Evolutionary conservation across 371 early-diverging fungal genomes (phyloP), one percentile per base, ranked within the genome.

Genomic region (Apophysomyces ossiformis): DNA sequence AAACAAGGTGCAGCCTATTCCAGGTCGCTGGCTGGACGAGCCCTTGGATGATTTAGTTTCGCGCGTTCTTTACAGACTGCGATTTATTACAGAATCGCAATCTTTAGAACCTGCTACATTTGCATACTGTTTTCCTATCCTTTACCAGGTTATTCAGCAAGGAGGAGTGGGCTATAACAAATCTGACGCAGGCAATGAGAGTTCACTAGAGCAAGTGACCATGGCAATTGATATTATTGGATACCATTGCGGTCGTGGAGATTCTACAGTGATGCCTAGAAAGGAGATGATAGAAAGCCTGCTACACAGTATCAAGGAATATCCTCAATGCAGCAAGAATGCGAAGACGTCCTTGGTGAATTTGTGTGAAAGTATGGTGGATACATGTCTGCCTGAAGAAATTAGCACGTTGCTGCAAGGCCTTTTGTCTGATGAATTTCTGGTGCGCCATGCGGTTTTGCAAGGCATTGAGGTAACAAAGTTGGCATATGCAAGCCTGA

Each of bases 391-490:
- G 3, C 71, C 81, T 5, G 71, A 76, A 4, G 94, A 92, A 70
- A 85, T 85, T 61, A 83, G 85, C 43, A 83, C 86, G 6, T 81
- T 96, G 26, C 71, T 95, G 5, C 81, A 83, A 15, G 96, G 94
- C 1, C 73, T 95, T 37, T 70, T 91, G 35, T 90, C 85, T 37
- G 78, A 88, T 12, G 94, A 96, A 70, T 73, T 86, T 1, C 77
- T 89, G 60, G 94, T 96, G 18, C 89, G 97, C 15, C 83, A 88
- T 58, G 90, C 93, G 58, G 91, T 92, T 13, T 81, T 96, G 35
- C 80, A 85, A 38, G 93, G 91, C 1, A 76, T 96, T 13, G 90
- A 89, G 63, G 86, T 70, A 70, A 57, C 5, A 45, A 71, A 37
- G 57, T 35, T 26, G 58, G 5, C 61, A 64, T 21, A 57, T 67